Conservation (phyloP, 805 yeast genomes). For the Candida boleticola region DNA sequence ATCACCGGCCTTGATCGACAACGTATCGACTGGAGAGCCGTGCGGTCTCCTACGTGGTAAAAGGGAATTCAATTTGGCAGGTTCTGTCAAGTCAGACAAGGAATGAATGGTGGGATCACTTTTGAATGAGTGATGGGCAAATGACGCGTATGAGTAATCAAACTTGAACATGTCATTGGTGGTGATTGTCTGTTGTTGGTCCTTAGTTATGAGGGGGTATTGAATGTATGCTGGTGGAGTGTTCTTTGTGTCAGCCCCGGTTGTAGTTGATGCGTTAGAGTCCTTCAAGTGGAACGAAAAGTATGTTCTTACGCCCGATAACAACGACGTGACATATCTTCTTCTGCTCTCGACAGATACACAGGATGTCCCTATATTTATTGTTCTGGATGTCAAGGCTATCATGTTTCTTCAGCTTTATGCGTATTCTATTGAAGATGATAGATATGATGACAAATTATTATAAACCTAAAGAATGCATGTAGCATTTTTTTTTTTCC, state of each 20-base stretch:
- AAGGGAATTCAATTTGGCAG: constrained; percentile 42
- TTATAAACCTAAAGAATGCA: too few species aligned
- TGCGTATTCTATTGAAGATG: too few species aligned
- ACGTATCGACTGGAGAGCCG: constrained; percentile 52
- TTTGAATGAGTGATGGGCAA: constrained; percentile 45
- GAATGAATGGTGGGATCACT: constrained; percentile 44
- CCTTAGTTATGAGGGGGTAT: constrained; percentile 40
- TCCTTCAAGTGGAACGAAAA: constrained; percentile 6
- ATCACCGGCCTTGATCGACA: constrained; percentile 53
- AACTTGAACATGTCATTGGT: constrained; percentile 42
- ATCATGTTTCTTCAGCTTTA: background rate
- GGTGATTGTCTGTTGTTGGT: constrained; percentile 32
- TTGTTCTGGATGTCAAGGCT: background rate
- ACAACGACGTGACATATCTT: constrained; percentile 3
- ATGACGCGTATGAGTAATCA: constrained; percentile 44
- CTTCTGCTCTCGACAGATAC: background rate
- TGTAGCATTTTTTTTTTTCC: too few species aligned
- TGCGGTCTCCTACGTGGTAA: constrained; percentile 50
- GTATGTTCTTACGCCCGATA: constrained; percentile 3
- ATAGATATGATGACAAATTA: too few species aligned
- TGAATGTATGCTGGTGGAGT: constrained; percentile 27
- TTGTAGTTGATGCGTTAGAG: constrained; percentile 22
- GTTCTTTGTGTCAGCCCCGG: constrained; percentile 9
- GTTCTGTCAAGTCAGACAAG: constrained; percentile 49
- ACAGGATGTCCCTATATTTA: background rate